Percentiles rank a stretch among this genome's conserved stretches.
Evolutionary conservation across 2,329 filamentous ascomycete species (phyloP).

Genomic region (Chaetomium sp.): DNA sequence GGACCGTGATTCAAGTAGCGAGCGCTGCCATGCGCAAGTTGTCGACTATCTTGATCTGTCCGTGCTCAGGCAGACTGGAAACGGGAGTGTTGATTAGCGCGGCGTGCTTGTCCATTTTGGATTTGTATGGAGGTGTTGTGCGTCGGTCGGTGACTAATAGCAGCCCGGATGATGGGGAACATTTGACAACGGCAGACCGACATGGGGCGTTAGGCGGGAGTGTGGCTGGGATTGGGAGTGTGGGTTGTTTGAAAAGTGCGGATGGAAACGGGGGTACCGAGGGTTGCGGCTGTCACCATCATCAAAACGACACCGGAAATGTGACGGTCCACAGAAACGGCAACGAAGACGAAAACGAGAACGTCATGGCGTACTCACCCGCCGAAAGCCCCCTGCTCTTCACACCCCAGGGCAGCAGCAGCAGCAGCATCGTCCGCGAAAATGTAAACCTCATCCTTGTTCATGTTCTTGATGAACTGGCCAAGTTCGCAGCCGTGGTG

Average conservation of each 20-base stretch:
- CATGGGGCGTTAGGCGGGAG: neutral
- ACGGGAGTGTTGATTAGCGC: neutral
- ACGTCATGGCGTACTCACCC: neutral
- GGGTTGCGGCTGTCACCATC: neutral
- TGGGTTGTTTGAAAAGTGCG: neutral
- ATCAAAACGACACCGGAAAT: too few relatives aligned
- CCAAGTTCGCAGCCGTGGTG: neutral
- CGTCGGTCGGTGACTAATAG: neutral
- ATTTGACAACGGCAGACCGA: neutral
- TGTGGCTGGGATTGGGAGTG: neutral
- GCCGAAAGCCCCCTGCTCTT: neutral
- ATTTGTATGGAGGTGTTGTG: neutral
- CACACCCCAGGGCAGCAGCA: neutral
- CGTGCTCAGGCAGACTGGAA: neutral
- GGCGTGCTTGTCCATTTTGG: neutral
- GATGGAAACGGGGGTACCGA: neutral
- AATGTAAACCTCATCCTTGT: neutral
- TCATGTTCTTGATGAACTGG: neutral
- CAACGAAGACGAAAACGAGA: neutral
- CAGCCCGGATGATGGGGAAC: neutral
- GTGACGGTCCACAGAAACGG: too few relatives aligned
- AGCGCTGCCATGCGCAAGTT: neutral
- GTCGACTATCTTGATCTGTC: neutral
- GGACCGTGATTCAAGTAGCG: neutral
- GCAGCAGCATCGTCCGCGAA: neutral